Evolutionary conservation across 306 rosid species (phyloP).

Genomic region (Pachyrhizus erosus): DNA sequence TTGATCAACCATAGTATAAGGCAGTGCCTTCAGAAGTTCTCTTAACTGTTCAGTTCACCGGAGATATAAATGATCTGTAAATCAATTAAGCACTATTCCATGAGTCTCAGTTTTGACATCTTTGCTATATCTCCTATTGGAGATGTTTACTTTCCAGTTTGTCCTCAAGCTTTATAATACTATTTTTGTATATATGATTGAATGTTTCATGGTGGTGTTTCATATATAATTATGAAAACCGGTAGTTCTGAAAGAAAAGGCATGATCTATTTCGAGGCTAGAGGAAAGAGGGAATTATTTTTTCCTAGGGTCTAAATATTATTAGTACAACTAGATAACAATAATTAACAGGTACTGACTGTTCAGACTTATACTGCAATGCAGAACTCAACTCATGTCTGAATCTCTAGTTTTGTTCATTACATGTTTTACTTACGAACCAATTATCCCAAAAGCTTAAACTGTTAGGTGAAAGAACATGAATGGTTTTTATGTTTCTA

Average conservation of each 20-base stretch:
- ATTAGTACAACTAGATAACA: background rate
- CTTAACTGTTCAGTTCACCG: background rate
- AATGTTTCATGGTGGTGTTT: background rate
- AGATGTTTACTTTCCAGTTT: slow-evolving; percentile 10
- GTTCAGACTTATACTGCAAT: background rate
- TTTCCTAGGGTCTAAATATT: background rate
- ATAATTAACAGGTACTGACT: background rate
- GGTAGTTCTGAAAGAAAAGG: background rate
- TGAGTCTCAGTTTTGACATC: slow-evolving; percentile 35
- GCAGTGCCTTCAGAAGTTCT: background rate
- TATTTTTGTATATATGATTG: background rate
- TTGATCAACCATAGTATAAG: background rate
- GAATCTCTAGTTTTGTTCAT: no score
- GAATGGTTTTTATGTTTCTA: background rate
- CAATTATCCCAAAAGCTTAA: no score
- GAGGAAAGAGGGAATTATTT: background rate
- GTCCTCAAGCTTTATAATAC: background rate
- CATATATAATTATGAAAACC: background rate
- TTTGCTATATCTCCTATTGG: background rate
- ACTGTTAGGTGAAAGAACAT: background rate
- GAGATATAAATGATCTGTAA: background rate
- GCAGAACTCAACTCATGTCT: no score
- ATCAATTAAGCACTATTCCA: background rate
- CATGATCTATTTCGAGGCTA: background rate
- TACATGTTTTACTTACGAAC: no score